Evolutionary conservation across 2,329 filamentous ascomycete species (phyloP).

Genomic region (Verticillium tricorpus): DNA sequence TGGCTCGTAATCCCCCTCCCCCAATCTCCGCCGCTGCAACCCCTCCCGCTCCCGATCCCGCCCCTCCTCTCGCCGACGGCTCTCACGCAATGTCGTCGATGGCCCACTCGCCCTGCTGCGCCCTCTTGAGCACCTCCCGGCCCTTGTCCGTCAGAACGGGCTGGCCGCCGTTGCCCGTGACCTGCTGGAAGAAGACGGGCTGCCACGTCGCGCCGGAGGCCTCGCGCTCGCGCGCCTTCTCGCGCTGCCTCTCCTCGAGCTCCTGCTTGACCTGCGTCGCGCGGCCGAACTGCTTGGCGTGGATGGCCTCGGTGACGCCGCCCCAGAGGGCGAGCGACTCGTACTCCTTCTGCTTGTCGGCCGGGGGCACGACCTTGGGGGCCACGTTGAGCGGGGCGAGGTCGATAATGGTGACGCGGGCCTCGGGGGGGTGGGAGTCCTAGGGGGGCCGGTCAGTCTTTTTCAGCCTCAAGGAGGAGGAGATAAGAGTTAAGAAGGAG

Average conservation of each 20-base stretch:
- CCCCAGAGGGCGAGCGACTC: slow-evolving; percentile 88
- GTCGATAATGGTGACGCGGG: slow-evolving; percentile 77
- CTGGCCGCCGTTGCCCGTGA: slow-evolving; percentile 50
- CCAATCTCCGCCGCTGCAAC: background rate
- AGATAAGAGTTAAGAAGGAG: background rate
- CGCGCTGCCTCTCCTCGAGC: slow-evolving; percentile 83
- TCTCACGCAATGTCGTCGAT: slow-evolving; percentile 38
- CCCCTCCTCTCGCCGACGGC: background rate
- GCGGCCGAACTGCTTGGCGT: slow-evolving; percentile 73
- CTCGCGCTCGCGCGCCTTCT: slow-evolving; percentile 78
- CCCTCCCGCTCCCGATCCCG: background rate
- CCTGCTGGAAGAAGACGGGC: slow-evolving; percentile 79
- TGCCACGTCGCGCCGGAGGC: slow-evolving; percentile 65
- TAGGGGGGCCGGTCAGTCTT: slow-evolving; percentile 12
- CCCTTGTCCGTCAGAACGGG: slow-evolving; percentile 53
- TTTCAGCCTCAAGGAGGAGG: no score
- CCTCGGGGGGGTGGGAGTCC: slow-evolving; percentile 46
- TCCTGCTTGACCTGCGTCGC: slow-evolving; percentile 87
- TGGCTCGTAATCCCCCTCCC: background rate
- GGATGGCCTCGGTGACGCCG: slow-evolving; percentile 80
- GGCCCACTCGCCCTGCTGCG: slow-evolving; percentile 50
- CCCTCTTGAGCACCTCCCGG: slow-evolving; percentile 42
- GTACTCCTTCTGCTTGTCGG: slow-evolving; percentile 75
- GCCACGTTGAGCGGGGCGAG: slow-evolving; percentile 77
- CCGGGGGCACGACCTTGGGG: slow-evolving; percentile 73